These are phyloP conservation scores for Fremontodendron californicum DNA, from an alignment of 345 rosid species.

Conservation along the genomic window DNA sequence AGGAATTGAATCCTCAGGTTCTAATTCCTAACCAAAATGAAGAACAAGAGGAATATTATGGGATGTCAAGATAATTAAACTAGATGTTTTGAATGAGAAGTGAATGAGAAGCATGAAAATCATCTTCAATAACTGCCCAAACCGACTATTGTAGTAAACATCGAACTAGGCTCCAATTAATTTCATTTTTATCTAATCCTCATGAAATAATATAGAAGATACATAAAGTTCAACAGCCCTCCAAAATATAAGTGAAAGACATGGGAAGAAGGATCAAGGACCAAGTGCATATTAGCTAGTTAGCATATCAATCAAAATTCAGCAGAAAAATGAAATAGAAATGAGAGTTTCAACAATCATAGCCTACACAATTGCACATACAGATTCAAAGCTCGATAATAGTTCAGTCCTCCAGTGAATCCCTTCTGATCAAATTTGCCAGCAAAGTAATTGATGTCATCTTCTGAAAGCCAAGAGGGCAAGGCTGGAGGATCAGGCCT, in stretches of 20 bases:
- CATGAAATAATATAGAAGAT: not conserved
- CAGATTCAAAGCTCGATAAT: conserved; percentile 68
- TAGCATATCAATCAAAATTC: not conserved
- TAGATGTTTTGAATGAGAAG: not conserved
- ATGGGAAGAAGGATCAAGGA: not conserved
- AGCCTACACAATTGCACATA: conserved; percentile 27
- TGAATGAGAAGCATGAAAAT: not conserved
- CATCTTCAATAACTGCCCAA: not conserved
- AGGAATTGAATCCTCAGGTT: not conserved
- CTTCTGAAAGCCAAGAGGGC: conserved; percentile 72
- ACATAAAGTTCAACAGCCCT: not conserved
- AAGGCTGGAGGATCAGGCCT: conserved; percentile 40
- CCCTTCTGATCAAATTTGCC: conserved; percentile 59
- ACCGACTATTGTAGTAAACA: not conserved
- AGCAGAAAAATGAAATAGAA: not conserved
- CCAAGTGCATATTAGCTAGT: not conserved
- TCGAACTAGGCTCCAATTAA: not conserved
- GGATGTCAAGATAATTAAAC: not conserved
- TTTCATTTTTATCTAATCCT: not conserved
- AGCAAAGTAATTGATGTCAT: conserved; percentile 58
- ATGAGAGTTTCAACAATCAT: not conserved
- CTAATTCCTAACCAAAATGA: not conserved
- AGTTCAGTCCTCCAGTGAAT: conserved; percentile 78
- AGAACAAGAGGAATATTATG: not conserved
- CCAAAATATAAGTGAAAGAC: not conserved